Conservation (phyloP, 108 stramenopile genomes). For the Nannochloropsis gaditana region DNA sequence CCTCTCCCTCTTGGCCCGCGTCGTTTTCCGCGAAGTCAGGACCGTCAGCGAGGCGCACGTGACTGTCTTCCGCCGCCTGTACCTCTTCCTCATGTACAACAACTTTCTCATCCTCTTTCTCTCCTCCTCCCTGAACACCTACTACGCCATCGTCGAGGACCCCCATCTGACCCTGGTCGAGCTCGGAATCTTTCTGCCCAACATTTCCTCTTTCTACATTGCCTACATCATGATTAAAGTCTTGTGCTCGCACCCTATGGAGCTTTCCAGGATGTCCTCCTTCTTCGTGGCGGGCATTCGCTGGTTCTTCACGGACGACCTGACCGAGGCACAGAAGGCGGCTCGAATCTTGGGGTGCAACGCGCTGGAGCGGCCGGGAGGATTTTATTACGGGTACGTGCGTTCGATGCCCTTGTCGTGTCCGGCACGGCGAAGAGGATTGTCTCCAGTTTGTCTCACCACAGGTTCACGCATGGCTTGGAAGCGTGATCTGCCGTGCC, state of each 20-base stretch:
- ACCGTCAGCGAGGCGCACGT: neutral
- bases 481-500: too few relatives aligned
- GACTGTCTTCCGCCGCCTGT: constrained; percentile 1
- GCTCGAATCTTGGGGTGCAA: neutral
- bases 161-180: neutral
- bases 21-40: neutral
- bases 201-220: neutral
- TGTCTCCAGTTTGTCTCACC: too few relatives aligned
- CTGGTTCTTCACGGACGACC: neutral
- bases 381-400: neutral
- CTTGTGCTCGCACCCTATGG: neutral
- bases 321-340: constrained; percentile 21
- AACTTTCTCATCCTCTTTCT: neutral
- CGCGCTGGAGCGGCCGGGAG: neutral
- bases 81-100: constrained; percentile 18
- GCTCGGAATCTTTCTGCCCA: neutral
- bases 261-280: neutral
- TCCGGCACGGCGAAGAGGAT: too few relatives aligned
- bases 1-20: neutral
- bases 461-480: too few relatives aligned
- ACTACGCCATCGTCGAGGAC: neutral
- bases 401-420: too few relatives aligned
- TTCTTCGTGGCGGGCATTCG: constrained; percentile 7
- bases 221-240: neutral
- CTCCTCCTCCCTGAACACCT: neutral